phyloP scores from a whole-genome alignment of 2,329 filamentous ascomycete species.

The Bipolaris cookei region DNA sequence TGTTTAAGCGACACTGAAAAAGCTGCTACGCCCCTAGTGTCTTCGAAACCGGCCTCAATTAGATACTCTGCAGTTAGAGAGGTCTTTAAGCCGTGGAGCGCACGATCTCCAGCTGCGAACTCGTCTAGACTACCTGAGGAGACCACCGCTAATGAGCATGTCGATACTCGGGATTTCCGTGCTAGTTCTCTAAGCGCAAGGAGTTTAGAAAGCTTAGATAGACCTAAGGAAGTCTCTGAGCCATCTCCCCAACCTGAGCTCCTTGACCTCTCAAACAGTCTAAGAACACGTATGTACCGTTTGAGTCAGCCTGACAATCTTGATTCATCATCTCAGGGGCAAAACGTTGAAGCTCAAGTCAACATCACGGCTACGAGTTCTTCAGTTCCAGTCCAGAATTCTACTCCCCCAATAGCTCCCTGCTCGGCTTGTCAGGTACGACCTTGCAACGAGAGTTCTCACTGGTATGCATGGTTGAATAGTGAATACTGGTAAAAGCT shows the following conservation, averaged over 20 bases:
- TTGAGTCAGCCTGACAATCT: constrained; percentile 14
- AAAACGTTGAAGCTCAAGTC: neutral
- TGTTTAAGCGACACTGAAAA: constrained; percentile 17
- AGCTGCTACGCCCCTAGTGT: neutral
- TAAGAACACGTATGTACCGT: constrained; percentile 24
- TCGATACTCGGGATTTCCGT: neutral
- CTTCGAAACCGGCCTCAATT: neutral
- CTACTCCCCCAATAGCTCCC: neutral
- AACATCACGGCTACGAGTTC: neutral
- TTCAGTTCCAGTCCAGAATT: neutral
- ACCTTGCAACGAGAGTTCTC: neutral
- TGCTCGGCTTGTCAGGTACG: constrained; percentile 22
- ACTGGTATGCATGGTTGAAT: constrained; percentile 17
- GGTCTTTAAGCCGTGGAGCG: constrained; percentile 2
- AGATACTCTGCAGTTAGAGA: constrained; percentile 7
- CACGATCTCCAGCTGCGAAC: neutral
- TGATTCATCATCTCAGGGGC: neutral
- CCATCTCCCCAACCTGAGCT: neutral
- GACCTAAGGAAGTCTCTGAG: neutral
- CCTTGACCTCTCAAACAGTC: constrained; percentile 15
- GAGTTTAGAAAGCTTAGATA: neutral
- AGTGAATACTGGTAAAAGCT: neutral
- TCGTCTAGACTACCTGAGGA: neutral
- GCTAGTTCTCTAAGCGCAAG: neutral
- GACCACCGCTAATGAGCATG: neutral